Conservation (phyloP, 257 asterid genomes). For the Capsicum pubescens region DNA sequence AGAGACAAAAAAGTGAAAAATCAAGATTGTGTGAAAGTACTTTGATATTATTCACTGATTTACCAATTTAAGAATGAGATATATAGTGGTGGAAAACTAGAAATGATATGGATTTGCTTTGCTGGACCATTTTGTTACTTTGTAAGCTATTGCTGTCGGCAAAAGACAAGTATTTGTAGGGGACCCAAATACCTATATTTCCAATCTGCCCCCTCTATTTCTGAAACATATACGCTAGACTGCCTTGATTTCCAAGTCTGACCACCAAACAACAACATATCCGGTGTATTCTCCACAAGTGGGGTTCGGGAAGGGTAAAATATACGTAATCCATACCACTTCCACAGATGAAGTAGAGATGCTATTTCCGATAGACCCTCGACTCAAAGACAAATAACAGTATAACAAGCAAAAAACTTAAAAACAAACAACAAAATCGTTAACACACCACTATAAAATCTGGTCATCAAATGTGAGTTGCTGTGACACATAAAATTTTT, state of each 20-base stretch:
- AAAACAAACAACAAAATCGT: too few species aligned
- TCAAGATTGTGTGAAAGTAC: background rate
- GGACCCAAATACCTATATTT: background rate
- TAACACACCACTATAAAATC: too few species aligned
- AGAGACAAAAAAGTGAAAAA: background rate
- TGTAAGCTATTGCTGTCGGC: background rate
- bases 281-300: too few species aligned
- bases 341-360: too few species aligned
- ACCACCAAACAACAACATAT: too few species aligned
- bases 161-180: background rate
- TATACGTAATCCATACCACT: too few species aligned
- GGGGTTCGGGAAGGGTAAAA: too few species aligned
- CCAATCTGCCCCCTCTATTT: background rate
- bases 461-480: background rate
- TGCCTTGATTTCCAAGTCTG: background rate
- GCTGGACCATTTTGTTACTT: background rate
- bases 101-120: conserved; percentile 13
- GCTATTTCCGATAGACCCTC: too few species aligned
- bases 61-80: background rate
- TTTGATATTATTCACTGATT: background rate
- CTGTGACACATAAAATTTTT: background rate
- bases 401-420: too few species aligned
- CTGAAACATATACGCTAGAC: background rate
- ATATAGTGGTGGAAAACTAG: background rate
- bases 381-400: too few species aligned